These are phyloP conservation scores for Myxozyma vanderwaltii DNA, from an alignment of 805 yeast species.

Conservation along the genomic window DNA sequence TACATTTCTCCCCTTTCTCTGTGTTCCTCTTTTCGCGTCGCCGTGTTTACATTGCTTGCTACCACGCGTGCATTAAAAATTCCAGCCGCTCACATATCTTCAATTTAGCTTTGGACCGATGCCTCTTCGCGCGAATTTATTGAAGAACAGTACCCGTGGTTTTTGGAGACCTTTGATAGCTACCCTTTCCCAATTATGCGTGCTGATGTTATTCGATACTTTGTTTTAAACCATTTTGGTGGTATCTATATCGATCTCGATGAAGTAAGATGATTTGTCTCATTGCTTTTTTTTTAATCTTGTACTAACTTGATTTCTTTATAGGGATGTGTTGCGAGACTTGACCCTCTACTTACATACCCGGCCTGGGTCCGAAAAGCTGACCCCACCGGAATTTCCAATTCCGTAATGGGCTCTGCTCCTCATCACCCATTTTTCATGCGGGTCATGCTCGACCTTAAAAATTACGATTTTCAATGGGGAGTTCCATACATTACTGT, in stretches of 20 bases:
- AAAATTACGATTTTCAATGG: conserved; percentile 71
- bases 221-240: conserved; percentile 78
- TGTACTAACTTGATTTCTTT: neutral
- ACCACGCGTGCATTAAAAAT: neutral
- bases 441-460: conserved; percentile 65
- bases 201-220: conserved; percentile 89
- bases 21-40: too few species aligned
- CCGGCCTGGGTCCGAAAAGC: conserved; percentile 90
- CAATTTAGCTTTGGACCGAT: conserved; percentile 73
- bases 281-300: too few species aligned
- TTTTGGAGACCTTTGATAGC: conserved; percentile 70
- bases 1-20: too few species aligned
- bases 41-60: neutral
- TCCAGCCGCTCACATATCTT: neutral
- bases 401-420: conserved; percentile 88
- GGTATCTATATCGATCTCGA: conserved; percentile 90
- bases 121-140: conserved; percentile 78
- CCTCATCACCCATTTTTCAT: conserved; percentile 85
- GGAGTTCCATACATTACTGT: conserved; percentile 85
- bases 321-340: conserved; percentile 67
- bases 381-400: conserved; percentile 85
- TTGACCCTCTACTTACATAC: conserved; percentile 78
- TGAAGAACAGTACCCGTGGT: conserved; percentile 82
- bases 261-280: conserved; percentile 45
- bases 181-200: conserved; percentile 82